Evolutionary conservation across 345 rosid species (phyloP), one percentile per base, ranked within the genome.

Genomic region (Ceriops tagal): DNA sequence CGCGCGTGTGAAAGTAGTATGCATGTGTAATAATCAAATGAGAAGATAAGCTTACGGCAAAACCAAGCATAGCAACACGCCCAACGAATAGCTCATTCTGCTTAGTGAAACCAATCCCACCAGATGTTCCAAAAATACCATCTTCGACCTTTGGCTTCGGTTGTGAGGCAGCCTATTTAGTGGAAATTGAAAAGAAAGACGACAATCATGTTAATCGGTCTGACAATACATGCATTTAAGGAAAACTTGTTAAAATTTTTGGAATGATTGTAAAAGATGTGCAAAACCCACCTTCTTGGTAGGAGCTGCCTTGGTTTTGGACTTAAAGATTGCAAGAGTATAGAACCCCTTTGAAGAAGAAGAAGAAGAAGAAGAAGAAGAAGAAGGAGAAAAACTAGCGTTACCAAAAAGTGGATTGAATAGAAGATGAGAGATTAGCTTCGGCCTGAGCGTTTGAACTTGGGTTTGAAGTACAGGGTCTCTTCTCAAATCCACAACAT

Each of bases 11-110:
- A 53, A 53, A 53, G 21, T 53, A 22, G 27, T 26, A 43, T 2
- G 49, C 49, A 11, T 43, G 49, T 1, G 49, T 15, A 43, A 43
- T 43, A 4, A 53, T 49, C 13, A 35, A 21, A 28, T 21, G 49
- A n/a, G 15, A 22, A 35, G 26, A 43, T 8, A 51, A n/a, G 77
- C 93, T 89, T 75, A 93, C 98, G 51, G 98, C 98, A 72, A 93
- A 93, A 52, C 98, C 98, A 76, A 93, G 59, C 98, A 93, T 93
- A 71, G 98, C 98, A 18, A 93, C 98, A 63, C 98, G 97, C 27
- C 98, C 97, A 2, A 93, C 98, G 52, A 93, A 93, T 74, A 93
- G 95, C 73, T 93, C 98, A 64, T 93, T 93, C 67, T 81, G 83
- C 84, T 93, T 93, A 0, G 98, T 93, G 75, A 93, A 93, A 77